These are phyloP conservation scores for Podila horticola DNA, from an alignment of 192 early-diverging fungal genomes.

Conservation along the genomic window DNA sequence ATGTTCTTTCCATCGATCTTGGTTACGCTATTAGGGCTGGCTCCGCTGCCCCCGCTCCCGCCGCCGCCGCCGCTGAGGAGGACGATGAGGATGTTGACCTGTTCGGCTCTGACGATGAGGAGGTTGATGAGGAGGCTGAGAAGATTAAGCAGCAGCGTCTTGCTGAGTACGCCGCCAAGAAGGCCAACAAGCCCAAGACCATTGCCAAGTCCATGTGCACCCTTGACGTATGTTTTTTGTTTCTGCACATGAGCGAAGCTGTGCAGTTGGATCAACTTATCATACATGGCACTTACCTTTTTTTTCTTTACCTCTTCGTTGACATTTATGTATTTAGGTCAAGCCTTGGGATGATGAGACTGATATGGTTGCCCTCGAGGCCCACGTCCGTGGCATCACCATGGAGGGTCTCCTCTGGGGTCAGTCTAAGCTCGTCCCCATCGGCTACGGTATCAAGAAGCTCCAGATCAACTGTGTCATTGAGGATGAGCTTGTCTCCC, in stretches of 20 bases:
- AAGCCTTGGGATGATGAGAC: constrained; percentile 99
- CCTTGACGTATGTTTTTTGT: constrained; percentile 64
- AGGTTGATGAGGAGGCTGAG: constrained; percentile 92
- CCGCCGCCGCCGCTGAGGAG: constrained; percentile 72
- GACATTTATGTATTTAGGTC: constrained; percentile 43
- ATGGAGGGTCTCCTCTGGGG: constrained; percentile 96
- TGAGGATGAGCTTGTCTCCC: constrained; percentile 93
- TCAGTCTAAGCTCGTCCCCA: constrained; percentile 76
- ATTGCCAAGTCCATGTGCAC: constrained; percentile 93
- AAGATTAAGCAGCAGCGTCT: constrained; percentile 88
- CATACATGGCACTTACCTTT: too few species aligned
- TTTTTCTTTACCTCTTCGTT: too few species aligned
- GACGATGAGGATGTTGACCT: constrained; percentile 97
- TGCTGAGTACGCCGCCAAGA: constrained; percentile 91
- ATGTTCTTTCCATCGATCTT: neutral
- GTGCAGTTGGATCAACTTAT: too few species aligned
- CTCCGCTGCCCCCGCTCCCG: constrained; percentile 52
- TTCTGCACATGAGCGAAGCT: neutral
- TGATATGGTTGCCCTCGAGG: constrained; percentile 81
- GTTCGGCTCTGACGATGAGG: constrained; percentile 94
- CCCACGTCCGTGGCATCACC: constrained; percentile 73
- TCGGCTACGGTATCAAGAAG: constrained; percentile 98
- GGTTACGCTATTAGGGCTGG: constrained; percentile 58
- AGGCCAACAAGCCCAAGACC: constrained; percentile 87
- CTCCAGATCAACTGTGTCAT: constrained; percentile 93